A percentile compares a stretch with the other conserved stretches of the same genome.
Evolutionary conservation across 257 asterid genomes (phyloP).

Genomic region (Asclepias syriaca): DNA sequence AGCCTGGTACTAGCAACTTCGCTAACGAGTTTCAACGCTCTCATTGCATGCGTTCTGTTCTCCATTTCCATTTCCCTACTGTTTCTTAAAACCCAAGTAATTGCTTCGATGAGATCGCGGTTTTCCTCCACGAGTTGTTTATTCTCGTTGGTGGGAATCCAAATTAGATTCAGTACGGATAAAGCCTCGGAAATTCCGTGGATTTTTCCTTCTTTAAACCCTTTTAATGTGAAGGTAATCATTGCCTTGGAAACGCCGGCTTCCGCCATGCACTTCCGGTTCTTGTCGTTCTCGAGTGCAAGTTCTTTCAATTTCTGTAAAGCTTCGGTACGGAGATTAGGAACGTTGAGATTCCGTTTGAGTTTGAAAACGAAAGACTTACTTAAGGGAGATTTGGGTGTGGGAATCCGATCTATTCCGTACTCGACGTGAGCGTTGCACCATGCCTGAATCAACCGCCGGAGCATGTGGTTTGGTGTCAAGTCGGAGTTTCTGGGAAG

Average conservation of each 20-base stretch:
- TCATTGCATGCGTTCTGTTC: conserved; percentile 37
- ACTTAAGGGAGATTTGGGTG: conserved; percentile 54
- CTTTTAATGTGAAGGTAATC: conserved; percentile 32
- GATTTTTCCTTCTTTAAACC: conserved; percentile 26
- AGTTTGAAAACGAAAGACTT: conserved; percentile 44
- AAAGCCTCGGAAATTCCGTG: conserved; percentile 49
- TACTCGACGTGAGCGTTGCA: conserved; percentile 50
- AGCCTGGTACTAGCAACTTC: conserved; percentile 27
- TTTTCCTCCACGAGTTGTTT: conserved; percentile 36
- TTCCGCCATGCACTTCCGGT: conserved; percentile 53
- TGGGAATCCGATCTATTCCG: conserved; percentile 72
- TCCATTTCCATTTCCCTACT: conserved; percentile 5
- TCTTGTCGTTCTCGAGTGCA: conserved; percentile 40
- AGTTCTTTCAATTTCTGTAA: conserved; percentile 47
- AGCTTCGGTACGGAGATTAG: conserved; percentile 13
- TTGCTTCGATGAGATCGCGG: conserved; percentile 32
- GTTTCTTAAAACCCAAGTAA: conserved; percentile 42
- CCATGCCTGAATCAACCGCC: conserved; percentile 80
- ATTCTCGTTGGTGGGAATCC: conserved; percentile 45
- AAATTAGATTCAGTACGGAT: conserved; percentile 40
- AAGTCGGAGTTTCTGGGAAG: conserved; percentile 43
- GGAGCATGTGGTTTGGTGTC: conserved; percentile 89
- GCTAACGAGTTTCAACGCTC: conserved; percentile 25
- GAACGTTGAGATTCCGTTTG: conserved; percentile 34
- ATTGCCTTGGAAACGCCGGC: conserved; percentile 48